Conservation (phyloP, 176 grass and related monocot genomes). For the maize (Zea mays) region DNA sequence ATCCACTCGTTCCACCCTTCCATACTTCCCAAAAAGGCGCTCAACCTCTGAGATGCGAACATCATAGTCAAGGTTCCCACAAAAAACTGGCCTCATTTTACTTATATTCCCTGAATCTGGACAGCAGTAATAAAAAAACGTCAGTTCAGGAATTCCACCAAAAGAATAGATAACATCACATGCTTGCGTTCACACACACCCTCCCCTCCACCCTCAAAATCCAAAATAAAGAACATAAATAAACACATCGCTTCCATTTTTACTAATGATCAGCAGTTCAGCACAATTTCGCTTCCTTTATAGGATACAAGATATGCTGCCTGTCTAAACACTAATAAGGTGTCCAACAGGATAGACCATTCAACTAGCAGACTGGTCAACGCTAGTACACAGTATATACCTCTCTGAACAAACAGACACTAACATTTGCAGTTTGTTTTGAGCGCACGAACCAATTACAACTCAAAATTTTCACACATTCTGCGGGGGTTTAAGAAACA, state of each 20-base stretch:
- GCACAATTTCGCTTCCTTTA: neutral
- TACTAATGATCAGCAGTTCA: neutral
- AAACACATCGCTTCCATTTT: neutral
- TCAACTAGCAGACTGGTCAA: neutral
- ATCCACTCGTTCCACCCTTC: slow-evolving; percentile 88
- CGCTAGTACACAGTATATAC: neutral
- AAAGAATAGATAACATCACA: neutral
- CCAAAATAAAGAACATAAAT: neutral
- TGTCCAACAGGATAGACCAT: neutral
- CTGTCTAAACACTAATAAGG: neutral
- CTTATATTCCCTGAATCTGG: slow-evolving; percentile 19
- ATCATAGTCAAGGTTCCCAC: slow-evolving; percentile 95
- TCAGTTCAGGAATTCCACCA: neutral
- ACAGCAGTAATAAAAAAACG: neutral
- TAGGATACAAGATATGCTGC: neutral
- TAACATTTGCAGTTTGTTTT: neutral
- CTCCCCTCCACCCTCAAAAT: too few species aligned
- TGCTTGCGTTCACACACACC: neutral
- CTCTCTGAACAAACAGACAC: neutral
- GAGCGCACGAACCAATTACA: neutral
- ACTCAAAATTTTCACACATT: neutral
- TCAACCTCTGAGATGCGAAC: slow-evolving; percentile 80
- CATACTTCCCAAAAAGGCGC: slow-evolving; percentile 82
- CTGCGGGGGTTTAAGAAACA: neutral
- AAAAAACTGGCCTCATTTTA: slow-evolving; percentile 89